Percentiles rank a stretch among this genome's conserved stretches.
Conservation (phyloP, 495 filamentous ascomycete genomes). For the Tuber aestivum region DNA sequence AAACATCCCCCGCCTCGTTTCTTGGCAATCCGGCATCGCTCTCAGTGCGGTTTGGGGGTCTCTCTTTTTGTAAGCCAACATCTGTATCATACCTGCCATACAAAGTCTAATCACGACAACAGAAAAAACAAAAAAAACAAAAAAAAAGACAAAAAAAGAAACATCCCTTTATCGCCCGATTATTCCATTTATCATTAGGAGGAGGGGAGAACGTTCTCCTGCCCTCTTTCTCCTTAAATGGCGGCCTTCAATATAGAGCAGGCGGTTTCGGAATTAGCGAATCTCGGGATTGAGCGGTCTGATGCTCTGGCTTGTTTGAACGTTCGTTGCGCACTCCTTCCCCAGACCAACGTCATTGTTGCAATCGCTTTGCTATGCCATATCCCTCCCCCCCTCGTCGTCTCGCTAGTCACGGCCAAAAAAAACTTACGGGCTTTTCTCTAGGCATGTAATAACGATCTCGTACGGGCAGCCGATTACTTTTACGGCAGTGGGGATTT, state of each 20-base stretch:
- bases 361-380: slow-evolving; percentile 20
- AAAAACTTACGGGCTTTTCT: background rate
- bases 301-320: slow-evolving; percentile 42
- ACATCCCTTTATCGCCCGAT: background rate
- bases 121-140: background rate
- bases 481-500: slow-evolving; percentile 28
- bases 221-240: background rate
- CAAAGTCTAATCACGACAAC: background rate
- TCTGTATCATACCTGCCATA: background rate
- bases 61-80: background rate
- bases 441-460: slow-evolving; percentile 40
- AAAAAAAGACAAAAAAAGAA: background rate
- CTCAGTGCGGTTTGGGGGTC: background rate
- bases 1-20: background rate
- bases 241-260: slow-evolving; percentile 10
- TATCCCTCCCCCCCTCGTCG: background rate
- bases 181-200: background rate
- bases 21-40: background rate
- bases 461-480: slow-evolving; percentile 39
- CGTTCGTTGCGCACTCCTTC: slow-evolving; percentile 20
- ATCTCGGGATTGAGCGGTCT: slow-evolving; percentile 28
- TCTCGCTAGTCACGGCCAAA: slow-evolving; percentile 26
- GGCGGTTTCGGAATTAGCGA: slow-evolving; percentile 21
- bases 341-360: slow-evolving; percentile 25
- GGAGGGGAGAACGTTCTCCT: slow-evolving; percentile 1